These are phyloP conservation scores for Metschnikowia sp. DNA, from an alignment of 805 yeast species.

Conservation along the genomic window DNA sequence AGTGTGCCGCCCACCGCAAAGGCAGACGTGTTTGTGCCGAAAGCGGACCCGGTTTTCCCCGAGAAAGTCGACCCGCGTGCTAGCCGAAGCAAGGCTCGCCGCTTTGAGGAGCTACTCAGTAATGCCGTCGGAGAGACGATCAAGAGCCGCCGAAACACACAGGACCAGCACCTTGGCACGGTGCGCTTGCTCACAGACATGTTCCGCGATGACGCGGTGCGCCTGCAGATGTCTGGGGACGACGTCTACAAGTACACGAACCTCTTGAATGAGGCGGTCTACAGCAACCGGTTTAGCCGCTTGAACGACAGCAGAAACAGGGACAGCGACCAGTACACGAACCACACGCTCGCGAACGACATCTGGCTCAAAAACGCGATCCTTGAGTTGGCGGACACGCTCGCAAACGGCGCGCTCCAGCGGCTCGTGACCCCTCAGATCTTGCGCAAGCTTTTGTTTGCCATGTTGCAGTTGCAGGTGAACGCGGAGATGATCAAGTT, in stretches of 20 bases:
- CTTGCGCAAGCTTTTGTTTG: constrained; percentile 26
- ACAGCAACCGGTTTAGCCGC: constrained; percentile 29
- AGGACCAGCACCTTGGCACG: constrained; percentile 1
- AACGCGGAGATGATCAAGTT: constrained; percentile 62
- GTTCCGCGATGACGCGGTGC: constrained; percentile 14
- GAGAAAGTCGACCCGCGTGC: not conserved
- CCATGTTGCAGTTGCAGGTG: constrained; percentile 34
- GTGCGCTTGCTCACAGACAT: constrained; percentile 9
- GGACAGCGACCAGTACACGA: constrained; percentile 34
- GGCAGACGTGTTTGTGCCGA: constrained; percentile 19
- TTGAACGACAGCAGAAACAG: constrained; percentile 32
- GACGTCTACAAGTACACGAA: constrained; percentile 13
- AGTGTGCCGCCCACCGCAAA: constrained; percentile 8
- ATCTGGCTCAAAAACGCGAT: constrained; percentile 31
- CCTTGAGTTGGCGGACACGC: constrained; percentile 27
- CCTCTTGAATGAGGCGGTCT: constrained; percentile 20
- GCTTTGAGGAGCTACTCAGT: constrained; percentile 29
- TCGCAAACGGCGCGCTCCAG: constrained; percentile 29
- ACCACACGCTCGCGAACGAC: constrained; percentile 24
- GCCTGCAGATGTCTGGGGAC: constrained; percentile 6
- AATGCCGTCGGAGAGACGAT: constrained; percentile 4
- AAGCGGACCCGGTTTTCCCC: constrained; percentile 23
- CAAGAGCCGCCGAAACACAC: constrained; percentile 1
- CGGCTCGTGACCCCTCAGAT: constrained; percentile 21
- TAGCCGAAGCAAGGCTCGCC: constrained; percentile 17